Evolutionary conservation across 305 asterid species (phyloP).

Genomic region (Coffea humblotiana): DNA sequence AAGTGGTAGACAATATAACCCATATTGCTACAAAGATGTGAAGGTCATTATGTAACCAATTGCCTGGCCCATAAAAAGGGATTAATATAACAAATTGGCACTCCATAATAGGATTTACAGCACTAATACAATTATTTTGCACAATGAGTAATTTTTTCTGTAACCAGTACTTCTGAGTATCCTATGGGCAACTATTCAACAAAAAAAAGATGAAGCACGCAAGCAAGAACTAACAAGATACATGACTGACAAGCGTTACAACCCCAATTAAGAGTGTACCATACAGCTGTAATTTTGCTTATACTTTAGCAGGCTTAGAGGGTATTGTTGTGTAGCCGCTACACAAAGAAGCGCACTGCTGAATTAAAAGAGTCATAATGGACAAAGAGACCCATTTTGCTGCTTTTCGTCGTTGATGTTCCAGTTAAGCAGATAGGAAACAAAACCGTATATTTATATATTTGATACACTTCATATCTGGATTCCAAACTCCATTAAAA

Average conservation of each 20-base stretch:
- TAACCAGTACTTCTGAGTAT: slow-evolving; percentile 4
- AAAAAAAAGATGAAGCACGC: not conserved
- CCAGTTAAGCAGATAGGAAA: not conserved
- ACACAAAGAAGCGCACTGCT: not conserved
- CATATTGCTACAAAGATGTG: too few species aligned
- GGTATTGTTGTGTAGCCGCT: not conserved
- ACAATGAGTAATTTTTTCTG: not conserved
- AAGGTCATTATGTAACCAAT: not conserved
- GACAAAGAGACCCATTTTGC: not conserved
- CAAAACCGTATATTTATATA: not conserved
- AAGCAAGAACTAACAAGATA: not conserved
- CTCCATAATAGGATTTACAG: not conserved
- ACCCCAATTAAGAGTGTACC: not conserved
- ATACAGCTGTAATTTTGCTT: too few species aligned
- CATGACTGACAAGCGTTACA: not conserved
- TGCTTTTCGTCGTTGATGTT: not conserved
- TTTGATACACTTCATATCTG: not conserved
- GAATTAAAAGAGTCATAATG: not conserved
- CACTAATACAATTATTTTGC: not conserved
- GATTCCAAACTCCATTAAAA: not conserved
- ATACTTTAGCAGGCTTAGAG: not conserved
- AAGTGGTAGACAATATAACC: not conserved
- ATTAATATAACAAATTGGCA: not conserved
- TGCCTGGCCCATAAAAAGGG: not conserved
- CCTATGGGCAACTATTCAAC: not conserved